A percentile compares a stretch with the other conserved stretches of the same genome.
These are phyloP conservation scores for Iodosphaeria phyllophila DNA, from an alignment of 2,329 filamentous ascomycete genomes.

Conservation along the genomic window DNA sequence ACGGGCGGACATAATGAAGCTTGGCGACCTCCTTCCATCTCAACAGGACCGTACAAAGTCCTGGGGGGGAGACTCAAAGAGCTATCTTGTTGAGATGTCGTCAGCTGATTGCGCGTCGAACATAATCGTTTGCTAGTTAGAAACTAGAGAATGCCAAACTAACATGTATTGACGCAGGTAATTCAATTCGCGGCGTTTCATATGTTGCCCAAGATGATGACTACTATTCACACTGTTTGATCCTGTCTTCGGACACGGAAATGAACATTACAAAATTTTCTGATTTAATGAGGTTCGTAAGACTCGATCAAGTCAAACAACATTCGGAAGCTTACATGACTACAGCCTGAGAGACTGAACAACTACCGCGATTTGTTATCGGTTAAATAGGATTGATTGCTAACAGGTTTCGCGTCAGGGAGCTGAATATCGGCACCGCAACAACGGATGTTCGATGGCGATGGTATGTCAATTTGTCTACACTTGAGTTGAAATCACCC, in stretches of 20 bases:
- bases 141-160: not conserved
- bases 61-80: constrained; percentile 28
- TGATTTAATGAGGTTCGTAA: constrained; percentile 19
- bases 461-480: no score
- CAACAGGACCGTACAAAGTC: constrained; percentile 45
- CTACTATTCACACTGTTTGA: constrained; percentile 21
- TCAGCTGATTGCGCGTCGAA: constrained; percentile 35
- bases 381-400: no score
- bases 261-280: constrained; percentile 17
- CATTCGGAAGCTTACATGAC: constrained; percentile 3
- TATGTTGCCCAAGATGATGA: constrained; percentile 14
- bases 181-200: not conserved
- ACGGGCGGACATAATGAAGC: constrained; percentile 50
- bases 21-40: constrained; percentile 24
- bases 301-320: constrained; percentile 2
- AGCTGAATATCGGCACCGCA: no score
- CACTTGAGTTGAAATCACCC: no score
- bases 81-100: constrained; percentile 47
- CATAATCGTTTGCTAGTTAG: not conserved
- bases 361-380: no score
- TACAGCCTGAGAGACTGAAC: constrained; percentile 2
- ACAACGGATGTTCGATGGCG: no score
- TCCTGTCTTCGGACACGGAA: constrained; percentile 14
- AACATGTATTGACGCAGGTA: constrained; percentile 1
- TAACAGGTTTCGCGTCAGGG: no score